Evolutionary conservation across 2,329 filamentous ascomycete genomes (phyloP), one percentile per base, ranked within the genome.

Genomic region (Aspergillus amoenus): DNA sequence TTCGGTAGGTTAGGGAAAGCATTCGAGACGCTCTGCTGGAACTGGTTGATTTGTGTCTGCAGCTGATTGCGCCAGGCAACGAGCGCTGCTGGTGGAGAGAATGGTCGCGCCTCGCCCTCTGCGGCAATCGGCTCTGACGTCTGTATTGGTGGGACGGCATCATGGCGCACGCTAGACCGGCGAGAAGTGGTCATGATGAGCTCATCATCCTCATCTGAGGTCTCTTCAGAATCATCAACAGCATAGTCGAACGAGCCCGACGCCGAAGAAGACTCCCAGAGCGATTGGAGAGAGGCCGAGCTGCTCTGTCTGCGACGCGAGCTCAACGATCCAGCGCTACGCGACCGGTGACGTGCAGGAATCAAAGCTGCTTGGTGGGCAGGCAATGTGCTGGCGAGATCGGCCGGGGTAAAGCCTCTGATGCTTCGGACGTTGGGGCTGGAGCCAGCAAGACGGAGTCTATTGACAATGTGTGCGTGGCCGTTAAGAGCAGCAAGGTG

Each of bases 401-500:
- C 90, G 3, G 87, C 82, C 15, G 90, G 82, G 3, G 86, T 87
- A 61, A 89, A 86, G 21, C 88, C 88, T 50, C 86, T 86, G 46
- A 89, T 74, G 67, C 86, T 93, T 63, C 86, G 82, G 58, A 89
- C 79, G 44, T 82, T 86, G 32, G 88, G 84, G 73, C 92, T 88
- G 2, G 89, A 90, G 40, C 90, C 89, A 41, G 85, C 83, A 22
- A 89, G 79, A 63, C 93, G 86, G 57, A 96, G 81, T 13, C 88
- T 84, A 58, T 88, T 83, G 13, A 93, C 87, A 63, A 94, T 91
- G 68, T 91, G 87, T 11, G 84, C 78, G 67, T 92, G 87, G 60
- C 88, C 85, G 71, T 89, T 88, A 68, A 95, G 82, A 24, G 89
- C 87, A 18, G 91, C 91, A 69, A 93, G 84, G 72, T 95, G 90